These are phyloP conservation scores for Phytopythium delawarense DNA, from an alignment of 352 stramenopile genomes.

Conservation along the genomic window DNA sequence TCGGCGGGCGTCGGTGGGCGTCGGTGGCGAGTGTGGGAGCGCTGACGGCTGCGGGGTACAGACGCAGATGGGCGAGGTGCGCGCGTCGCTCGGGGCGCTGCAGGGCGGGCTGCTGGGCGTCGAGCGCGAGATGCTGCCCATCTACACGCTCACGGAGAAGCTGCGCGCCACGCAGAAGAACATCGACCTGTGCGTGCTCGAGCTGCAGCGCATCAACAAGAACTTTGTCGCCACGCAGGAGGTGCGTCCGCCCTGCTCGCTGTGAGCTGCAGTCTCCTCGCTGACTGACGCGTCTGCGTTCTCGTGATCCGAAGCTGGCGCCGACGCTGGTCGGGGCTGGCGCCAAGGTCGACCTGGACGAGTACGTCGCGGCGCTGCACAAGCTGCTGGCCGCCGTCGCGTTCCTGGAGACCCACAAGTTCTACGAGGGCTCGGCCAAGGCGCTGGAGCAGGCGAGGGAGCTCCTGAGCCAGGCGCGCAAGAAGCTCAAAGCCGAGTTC, in stretches of 20 bases:
- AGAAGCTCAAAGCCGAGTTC: constrained; percentile 69
- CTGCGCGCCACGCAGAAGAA: constrained; percentile 80
- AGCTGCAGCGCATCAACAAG: constrained; percentile 64
- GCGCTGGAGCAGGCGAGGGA: constrained; percentile 65
- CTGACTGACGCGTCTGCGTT: background rate
- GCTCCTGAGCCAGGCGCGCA: constrained; percentile 48
- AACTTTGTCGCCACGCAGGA: constrained; percentile 71
- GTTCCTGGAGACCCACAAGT: constrained; percentile 66
- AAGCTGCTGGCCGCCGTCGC: constrained; percentile 62
- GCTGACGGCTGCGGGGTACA: constrained; percentile 7
- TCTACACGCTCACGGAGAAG: constrained; percentile 83
- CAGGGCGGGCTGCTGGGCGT: constrained; percentile 64
- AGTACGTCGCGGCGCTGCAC: constrained; percentile 60
- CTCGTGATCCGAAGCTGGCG: constrained; percentile 33
- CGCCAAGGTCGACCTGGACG: constrained; percentile 66
- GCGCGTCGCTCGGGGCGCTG: constrained; percentile 50
- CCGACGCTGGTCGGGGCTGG: constrained; percentile 50
- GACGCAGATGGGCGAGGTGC: constrained; percentile 57
- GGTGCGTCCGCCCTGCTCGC: constrained; percentile 17
- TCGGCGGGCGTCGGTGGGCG: background rate
- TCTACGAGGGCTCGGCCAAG: constrained; percentile 72
- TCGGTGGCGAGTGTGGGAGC: too few relatives aligned
- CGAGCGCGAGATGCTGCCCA: constrained; percentile 76
- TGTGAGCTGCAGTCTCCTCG: background rate
- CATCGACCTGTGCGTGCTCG: constrained; percentile 74